phyloP scores from a whole-genome alignment of 192 early-diverging fungal species.

The Chytriomyces sp. region DNA sequence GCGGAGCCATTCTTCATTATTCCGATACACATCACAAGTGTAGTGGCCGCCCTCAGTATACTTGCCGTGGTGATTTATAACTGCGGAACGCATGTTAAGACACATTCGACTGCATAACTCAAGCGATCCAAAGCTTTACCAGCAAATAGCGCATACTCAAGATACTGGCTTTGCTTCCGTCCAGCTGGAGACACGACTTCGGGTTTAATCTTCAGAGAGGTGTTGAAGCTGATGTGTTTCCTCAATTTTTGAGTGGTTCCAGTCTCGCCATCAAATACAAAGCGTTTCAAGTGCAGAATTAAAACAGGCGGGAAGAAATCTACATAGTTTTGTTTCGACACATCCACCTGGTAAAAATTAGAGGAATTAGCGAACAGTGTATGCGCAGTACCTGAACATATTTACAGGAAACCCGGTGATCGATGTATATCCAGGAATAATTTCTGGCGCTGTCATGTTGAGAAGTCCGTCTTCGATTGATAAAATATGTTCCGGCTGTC shows the following conservation, averaged over 20 bases:
- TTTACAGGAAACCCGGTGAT: no score
- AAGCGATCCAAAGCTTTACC: slow-evolving; percentile 40
- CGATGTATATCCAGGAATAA: slow-evolving; percentile 77
- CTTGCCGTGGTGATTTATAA: slow-evolving; percentile 94
- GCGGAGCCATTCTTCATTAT: slow-evolving; percentile 79
- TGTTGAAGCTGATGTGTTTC: slow-evolving; percentile 80
- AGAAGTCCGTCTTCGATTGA: slow-evolving; percentile 85
- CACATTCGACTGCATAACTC: neutral
- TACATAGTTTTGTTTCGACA: slow-evolving; percentile 83
- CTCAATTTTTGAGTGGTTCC: slow-evolving; percentile 83
- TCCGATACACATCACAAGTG: slow-evolving; percentile 86
- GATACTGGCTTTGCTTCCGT: slow-evolving; percentile 16
- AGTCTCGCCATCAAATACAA: slow-evolving; percentile 75
- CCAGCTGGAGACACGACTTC: slow-evolving; percentile 58
- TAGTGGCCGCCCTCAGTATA: slow-evolving; percentile 93
- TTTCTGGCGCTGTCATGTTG: slow-evolving; percentile 77
- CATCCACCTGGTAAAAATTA: slow-evolving; percentile 52
- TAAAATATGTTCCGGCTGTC: slow-evolving; percentile 65
- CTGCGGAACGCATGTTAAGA: slow-evolving; percentile 40
- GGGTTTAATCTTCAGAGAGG: slow-evolving; percentile 65
- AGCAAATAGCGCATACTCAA: slow-evolving; percentile 77
- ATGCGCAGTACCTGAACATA: slow-evolving; percentile 19
- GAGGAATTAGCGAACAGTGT: slow-evolving; percentile 8
- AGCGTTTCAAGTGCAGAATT: slow-evolving; percentile 93
- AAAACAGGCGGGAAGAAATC: slow-evolving; percentile 88